Evolutionary conservation across 2,329 filamentous ascomycete species (phyloP), one percentile per base, ranked within the genome.

Genomic region (Chaetomium globosum): DNA sequence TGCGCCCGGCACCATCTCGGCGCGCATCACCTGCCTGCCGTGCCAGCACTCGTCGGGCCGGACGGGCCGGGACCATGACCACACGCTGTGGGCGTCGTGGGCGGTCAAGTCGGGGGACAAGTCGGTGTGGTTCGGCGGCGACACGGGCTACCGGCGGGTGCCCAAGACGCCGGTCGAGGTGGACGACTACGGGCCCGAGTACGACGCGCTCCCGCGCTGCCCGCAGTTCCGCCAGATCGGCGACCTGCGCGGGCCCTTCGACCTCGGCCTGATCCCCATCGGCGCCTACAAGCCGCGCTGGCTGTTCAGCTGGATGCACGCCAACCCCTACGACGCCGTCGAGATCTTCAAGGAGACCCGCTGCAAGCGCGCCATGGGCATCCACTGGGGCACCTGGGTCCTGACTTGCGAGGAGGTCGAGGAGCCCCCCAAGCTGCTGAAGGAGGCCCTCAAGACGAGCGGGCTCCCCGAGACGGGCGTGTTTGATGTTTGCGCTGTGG

Each of bases 341-440:
- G 92, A 95, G 72, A 97, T 98, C 71, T 97, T 97, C 77, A 77
- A 82, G 7, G 93, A 97, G 72, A 96, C 92, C 0, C 84, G 84
- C 70, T 97, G 93, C 80, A 82, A 85, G 72, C 81, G 80, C 21
- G 93, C 93, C 26, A 82, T 97, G 79, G 93, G 87, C 1, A 97
- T 97, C 71, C 94, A 97, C 75, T 97, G 93, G 93, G 93, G 93
- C 2, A 89, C 90, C 0, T 97, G 93, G 92, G 88, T 91, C 0
- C 77, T 97, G 71, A 97, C 93, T 0, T 83, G 87, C 66, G 94
- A 98, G 77, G 90, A 93, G 65, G 89, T 96, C 1, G 76, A 93
- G 64, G 93, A 97, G 78, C 94, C 94, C 54, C 92, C 93, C 1
- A 79, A 76, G 75, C 78, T 90, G 75, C 78, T 97, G 67, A 89